Evolutionary conservation across 2,329 filamentous ascomycete genomes (phyloP).

Genomic region (Chaetomium globosum): DNA sequence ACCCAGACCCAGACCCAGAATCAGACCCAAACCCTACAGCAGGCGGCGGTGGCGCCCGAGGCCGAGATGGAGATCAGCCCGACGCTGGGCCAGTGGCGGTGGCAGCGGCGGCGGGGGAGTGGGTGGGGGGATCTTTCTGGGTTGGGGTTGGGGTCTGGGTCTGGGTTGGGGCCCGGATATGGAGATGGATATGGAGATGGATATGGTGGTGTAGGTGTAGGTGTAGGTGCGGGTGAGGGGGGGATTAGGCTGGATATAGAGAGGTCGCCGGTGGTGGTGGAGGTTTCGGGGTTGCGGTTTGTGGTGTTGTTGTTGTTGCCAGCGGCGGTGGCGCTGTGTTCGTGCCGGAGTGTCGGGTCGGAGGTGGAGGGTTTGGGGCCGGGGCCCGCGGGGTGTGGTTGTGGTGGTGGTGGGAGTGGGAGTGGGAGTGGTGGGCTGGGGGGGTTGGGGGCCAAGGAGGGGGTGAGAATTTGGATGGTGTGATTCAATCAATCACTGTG

Average conservation of each 20-base stretch:
- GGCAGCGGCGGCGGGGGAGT: neutral
- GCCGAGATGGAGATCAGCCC: slow-evolving; percentile 34
- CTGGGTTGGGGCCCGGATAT: slow-evolving; percentile 3
- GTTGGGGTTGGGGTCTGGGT: neutral
- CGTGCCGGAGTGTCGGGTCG: neutral
- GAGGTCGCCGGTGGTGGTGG: slow-evolving; percentile 7
- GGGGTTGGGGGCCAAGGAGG: neutral
- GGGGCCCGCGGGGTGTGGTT: neutral
- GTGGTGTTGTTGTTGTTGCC: slow-evolving; percentile 21
- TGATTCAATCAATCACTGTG: neutral
- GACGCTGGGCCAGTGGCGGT: slow-evolving; percentile 32
- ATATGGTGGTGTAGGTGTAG: no score
- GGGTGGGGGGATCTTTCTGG: no score
- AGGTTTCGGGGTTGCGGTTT: slow-evolving; percentile 32
- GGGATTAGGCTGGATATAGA: no score
- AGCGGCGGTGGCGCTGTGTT: neutral
- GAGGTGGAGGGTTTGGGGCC: no score
- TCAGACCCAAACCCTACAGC: neutral
- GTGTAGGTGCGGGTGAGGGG: no score
- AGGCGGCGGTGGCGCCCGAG: slow-evolving; percentile 17
- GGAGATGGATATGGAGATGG: no score
- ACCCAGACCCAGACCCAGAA: no score
- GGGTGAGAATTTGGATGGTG: neutral
- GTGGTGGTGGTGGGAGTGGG: slow-evolving; percentile 4
- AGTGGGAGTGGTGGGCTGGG: slow-evolving; percentile 5